A percentile compares a stretch with the other conserved stretches of the same genome.
These are phyloP conservation scores for Diplodia seriata DNA, from an alignment of 2,329 filamentous ascomycete genomes.

Conservation along the genomic window DNA sequence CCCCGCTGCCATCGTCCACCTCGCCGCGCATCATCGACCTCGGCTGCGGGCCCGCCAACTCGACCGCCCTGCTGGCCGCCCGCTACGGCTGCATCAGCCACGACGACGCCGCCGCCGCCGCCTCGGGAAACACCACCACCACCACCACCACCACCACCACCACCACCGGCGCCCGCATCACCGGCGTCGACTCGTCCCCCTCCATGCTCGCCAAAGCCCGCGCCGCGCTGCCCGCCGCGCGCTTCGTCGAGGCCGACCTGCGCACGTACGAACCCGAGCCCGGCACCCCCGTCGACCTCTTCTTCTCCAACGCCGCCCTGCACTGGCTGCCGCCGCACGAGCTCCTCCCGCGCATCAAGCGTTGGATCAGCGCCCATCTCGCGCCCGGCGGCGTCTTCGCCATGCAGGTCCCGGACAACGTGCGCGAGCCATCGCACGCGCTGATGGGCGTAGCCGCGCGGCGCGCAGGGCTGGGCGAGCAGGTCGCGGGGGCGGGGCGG, in stretches of 20 bases:
- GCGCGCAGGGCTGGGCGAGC: constrained; percentile 37
- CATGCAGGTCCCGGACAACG: constrained; percentile 63
- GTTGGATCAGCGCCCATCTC: constrained; percentile 53
- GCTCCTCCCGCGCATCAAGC: constrained; percentile 55
- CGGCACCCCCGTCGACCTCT: constrained; percentile 47
- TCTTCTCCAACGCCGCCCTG: constrained; percentile 65
- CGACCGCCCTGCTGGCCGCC: constrained; percentile 57
- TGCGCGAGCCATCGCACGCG: constrained; percentile 56
- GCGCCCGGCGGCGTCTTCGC: constrained; percentile 59
- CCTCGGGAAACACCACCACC: too few species aligned
- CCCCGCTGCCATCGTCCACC: constrained; percentile 51
- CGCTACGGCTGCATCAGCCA: constrained; percentile 49
- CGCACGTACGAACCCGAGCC: constrained; percentile 45
- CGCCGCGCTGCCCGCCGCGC: constrained; percentile 45
- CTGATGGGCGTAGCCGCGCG: constrained; percentile 55
- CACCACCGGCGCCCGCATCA: constrained; percentile 47
- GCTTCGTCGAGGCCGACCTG: constrained; percentile 2
- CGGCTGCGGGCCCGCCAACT: constrained; percentile 68
- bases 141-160: too few species aligned
- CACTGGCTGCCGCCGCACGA: constrained; percentile 60
- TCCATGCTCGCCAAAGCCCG: constrained; percentile 63
- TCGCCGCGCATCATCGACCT: constrained; percentile 58
- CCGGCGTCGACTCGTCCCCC: constrained; percentile 62
- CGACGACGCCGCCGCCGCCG: constrained; percentile 34
- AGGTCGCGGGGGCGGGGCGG: background rate